A percentile compares a stretch with the other conserved stretches of the same genome.
Conservation (phyloP, 306 rosid species). For the Cajanus cajan region DNA sequence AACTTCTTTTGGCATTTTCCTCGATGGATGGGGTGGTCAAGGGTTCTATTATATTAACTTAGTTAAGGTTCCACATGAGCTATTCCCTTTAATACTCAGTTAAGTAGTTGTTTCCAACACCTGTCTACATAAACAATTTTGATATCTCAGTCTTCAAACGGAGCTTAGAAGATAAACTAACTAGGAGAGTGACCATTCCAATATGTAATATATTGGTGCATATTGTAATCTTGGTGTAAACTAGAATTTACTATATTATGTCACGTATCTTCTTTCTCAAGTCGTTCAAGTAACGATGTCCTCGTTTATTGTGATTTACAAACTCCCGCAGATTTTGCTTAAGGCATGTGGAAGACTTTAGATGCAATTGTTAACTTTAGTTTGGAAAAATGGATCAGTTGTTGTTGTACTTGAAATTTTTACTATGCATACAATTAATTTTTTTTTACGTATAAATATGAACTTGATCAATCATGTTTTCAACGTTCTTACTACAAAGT, state of each 20-base stretch:
- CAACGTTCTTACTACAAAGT: neutral
- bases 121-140: neutral
- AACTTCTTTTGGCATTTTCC: neutral
- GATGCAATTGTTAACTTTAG: neutral
- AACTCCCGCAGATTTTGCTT: neutral
- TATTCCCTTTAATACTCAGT: neutral
- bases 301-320: neutral
- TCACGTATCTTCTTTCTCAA: constrained; percentile 12
- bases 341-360: neutral
- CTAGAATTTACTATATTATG: neutral
- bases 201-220: constrained; percentile 9
- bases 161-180: constrained; percentile 4
- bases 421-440: neutral
- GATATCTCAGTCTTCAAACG: constrained; percentile 21
- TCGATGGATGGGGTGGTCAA: neutral
- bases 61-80: neutral
- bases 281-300: neutral
- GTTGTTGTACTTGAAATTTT: neutral
- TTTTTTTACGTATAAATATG: neutral
- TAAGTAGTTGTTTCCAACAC: constrained; percentile 3
- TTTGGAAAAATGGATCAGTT: neutral
- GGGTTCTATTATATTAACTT: neutral
- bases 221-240: constrained; percentile 27
- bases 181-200: constrained; percentile 12
- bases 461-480: neutral